Percentiles rank a stretch among this genome's conserved stretches.
phyloP scores from a whole-genome alignment of 176 grass and related monocot species.

The Triticum turgidum region DNA sequence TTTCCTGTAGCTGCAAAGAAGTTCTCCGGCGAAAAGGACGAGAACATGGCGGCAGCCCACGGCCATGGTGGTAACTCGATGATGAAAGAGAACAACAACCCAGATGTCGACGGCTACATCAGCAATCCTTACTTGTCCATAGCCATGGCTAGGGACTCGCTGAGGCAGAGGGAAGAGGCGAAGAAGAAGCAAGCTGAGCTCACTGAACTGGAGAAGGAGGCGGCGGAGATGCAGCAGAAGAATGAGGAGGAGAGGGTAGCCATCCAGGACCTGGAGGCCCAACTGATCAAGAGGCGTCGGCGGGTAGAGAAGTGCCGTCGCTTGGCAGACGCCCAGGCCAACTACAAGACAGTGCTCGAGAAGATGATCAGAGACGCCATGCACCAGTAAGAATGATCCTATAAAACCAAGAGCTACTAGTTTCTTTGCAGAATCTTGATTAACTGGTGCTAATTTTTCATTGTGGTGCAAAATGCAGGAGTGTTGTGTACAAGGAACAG shows the following conservation, averaged over 20 bases:
- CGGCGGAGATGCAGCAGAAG: conserved; percentile 52
- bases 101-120: conserved; percentile 44
- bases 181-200: conserved; percentile 87
- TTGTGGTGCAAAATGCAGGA: conserved; percentile 47
- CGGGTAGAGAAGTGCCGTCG: conserved; percentile 73
- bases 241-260: conserved; percentile 60
- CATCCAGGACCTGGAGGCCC: conserved; percentile 76
- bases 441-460: not conserved
- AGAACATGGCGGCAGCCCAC: not conserved
- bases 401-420: not conserved
- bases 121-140: conserved; percentile 81
- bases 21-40: conserved; percentile 51
- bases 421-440: not conserved
- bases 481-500: conserved; percentile 94
- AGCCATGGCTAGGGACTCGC: conserved; percentile 83
- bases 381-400: conserved; percentile 78
- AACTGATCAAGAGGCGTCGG: conserved; percentile 62
- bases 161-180: conserved; percentile 72
- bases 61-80: conserved; percentile 37
- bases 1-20: conserved; percentile 58
- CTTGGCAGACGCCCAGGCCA: conserved; percentile 82
- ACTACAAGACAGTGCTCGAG: conserved; percentile 88
- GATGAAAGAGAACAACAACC: conserved; percentile 74
- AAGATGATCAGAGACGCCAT: conserved; percentile 99
- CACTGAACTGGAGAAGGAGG: conserved; percentile 61